phyloP scores from a whole-genome alignment of 768 basidiomycete genomes.

The Boletus fagicola region DNA sequence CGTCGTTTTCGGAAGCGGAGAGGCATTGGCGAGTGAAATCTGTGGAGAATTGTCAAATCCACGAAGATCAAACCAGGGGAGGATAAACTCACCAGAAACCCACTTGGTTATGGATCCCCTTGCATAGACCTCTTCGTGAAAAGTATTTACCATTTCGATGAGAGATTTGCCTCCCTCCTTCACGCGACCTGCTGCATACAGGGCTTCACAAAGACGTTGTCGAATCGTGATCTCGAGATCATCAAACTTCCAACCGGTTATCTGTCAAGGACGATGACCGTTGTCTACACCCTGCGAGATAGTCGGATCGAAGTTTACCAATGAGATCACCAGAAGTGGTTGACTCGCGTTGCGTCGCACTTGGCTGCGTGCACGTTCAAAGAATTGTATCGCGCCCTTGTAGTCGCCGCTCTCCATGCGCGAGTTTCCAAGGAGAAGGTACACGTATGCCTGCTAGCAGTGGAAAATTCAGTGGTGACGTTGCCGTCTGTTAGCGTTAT shows the following conservation, averaged over 20 bases:
- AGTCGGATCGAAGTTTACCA: not conserved
- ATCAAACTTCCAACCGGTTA: no score
- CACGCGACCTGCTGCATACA: no score
- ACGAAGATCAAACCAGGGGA: not conserved
- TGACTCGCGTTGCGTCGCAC: not conserved
- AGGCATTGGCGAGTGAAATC: not conserved
- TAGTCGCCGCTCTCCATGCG: not conserved
- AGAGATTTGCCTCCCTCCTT: no score
- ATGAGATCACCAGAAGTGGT: not conserved
- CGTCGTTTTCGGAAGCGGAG: no score
- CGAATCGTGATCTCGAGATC: no score
- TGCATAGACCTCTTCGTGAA: not conserved
- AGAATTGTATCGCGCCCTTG: no score
- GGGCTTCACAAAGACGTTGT: no score
- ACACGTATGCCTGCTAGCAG: not conserved
- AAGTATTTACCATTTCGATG: no score
- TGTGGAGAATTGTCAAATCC: not conserved
- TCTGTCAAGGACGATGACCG: not conserved
- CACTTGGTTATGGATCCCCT: not conserved
- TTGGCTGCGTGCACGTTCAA: no score
- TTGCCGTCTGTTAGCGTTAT: not conserved
- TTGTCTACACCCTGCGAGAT: not conserved
- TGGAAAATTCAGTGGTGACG: not conserved
- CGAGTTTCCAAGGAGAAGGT: not conserved
- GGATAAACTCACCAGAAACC: not conserved